phyloP scores from a whole-genome alignment of 441 rosid species.

The Manihot esculenta region DNA sequence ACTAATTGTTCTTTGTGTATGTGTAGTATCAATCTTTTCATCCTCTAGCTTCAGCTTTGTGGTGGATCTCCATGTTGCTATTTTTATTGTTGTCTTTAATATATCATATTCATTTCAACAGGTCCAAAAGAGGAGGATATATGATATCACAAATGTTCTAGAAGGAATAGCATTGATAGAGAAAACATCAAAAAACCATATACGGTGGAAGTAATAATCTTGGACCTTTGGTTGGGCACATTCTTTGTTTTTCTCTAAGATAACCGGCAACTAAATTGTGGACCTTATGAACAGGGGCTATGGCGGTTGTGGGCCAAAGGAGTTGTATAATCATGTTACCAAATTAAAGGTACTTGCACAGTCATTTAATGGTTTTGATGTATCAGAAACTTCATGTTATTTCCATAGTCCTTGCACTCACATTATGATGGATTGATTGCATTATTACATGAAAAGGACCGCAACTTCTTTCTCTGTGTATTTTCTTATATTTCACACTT shows the following conservation, averaged over 20 bases:
- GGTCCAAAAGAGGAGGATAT: slow-evolving; percentile 92
- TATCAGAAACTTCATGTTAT: neutral
- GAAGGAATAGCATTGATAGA: slow-evolving; percentile 84
- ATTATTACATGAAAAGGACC: slow-evolving; percentile 2
- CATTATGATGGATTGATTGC: neutral
- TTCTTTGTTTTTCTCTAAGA: neutral
- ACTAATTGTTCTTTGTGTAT: neutral
- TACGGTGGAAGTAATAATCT: slow-evolving; percentile 69
- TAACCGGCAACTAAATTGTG: slow-evolving; percentile 24
- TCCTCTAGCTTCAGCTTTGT: too few species aligned
- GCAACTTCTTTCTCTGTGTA: neutral
- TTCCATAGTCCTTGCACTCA: neutral
- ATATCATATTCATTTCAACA: slow-evolving; percentile 30
- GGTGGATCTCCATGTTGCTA: neutral
- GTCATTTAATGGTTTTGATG: slow-evolving; percentile 7
- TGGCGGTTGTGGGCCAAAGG: slow-evolving; percentile 44
- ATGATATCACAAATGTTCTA: slow-evolving; percentile 89
- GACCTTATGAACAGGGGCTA: slow-evolving; percentile 49
- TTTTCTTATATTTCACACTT: neutral
- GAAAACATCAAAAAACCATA: slow-evolving; percentile 82
- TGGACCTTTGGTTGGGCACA: slow-evolving; percentile 12
- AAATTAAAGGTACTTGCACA: slow-evolving; percentile 45
- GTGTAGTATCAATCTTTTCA: neutral
- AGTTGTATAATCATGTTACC: slow-evolving; percentile 41
- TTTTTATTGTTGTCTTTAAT: slow-evolving; percentile 18